These are phyloP conservation scores for Coccomyxa sp. DNA, from an alignment of 139 green algal species.

Conservation along the genomic window DNA sequence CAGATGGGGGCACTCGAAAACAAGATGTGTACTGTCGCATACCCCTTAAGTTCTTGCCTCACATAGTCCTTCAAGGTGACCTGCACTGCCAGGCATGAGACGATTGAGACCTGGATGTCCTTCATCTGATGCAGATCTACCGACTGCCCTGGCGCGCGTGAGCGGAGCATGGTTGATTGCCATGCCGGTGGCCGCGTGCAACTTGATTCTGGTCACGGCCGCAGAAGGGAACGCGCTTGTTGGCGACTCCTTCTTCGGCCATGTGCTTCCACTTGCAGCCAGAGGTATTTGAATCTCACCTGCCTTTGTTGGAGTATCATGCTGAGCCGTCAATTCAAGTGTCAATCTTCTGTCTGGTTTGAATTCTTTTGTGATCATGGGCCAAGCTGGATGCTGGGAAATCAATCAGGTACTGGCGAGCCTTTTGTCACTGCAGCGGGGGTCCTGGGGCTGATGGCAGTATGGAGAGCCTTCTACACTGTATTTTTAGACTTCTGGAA, in stretches of 20 bases:
- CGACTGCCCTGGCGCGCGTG: constrained; percentile 25
- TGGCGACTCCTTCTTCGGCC: constrained; percentile 37
- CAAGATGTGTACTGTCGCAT: neutral
- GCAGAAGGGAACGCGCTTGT: constrained; percentile 51
- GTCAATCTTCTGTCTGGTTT: neutral
- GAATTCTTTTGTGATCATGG: neutral
- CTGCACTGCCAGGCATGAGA: neutral
- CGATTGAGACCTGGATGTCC: neutral
- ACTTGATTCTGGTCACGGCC: constrained; percentile 71
- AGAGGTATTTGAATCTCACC: constrained; percentile 14
- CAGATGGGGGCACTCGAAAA: neutral
- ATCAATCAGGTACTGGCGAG: constrained; percentile 38
- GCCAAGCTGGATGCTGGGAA: neutral
- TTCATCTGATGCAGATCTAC: constrained; percentile 26
- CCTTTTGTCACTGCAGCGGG: constrained; percentile 58
- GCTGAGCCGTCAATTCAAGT: neutral
- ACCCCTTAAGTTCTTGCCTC: neutral
- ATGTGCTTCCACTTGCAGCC: constrained; percentile 56
- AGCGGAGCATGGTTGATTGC: constrained; percentile 41
- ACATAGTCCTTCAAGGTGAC: neutral
- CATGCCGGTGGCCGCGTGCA: constrained; percentile 63
- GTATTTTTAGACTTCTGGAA: constrained; percentile 59
- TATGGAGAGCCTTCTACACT: constrained; percentile 66
- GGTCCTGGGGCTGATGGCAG: constrained; percentile 61
- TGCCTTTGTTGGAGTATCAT: neutral